Conservation (phyloP, 768 basidiomycete species). For the Cystobasidiopsis lactophilus region DNA sequence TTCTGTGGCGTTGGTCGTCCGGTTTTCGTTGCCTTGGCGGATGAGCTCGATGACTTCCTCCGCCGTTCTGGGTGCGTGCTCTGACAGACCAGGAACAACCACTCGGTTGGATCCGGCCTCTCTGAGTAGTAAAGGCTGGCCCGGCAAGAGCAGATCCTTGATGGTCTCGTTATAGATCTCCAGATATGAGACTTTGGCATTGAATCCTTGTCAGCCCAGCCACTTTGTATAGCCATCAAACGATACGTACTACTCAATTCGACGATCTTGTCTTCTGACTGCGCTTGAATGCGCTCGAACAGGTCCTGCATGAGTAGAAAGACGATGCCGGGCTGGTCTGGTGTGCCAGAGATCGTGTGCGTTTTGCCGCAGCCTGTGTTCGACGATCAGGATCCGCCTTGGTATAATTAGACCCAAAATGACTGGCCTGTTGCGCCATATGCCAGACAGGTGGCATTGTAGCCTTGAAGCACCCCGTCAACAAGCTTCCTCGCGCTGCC, state of each 20-base stretch:
- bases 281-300: slow-evolving; percentile 75
- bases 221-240: neutral
- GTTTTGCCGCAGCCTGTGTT: slow-evolving; percentile 99
- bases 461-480: slow-evolving; percentile 69
- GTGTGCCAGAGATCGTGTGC: slow-evolving; percentile 89
- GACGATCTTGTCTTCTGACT: slow-evolving; percentile 58
- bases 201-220: neutral
- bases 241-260: slow-evolving; percentile 37
- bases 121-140: slow-evolving; percentile 50
- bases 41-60: slow-evolving; percentile 91
- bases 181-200: slow-evolving; percentile 59
- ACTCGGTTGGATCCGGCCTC: slow-evolving; percentile 65
- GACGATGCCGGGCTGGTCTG: slow-evolving; percentile 71
- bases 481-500: slow-evolving; percentile 67
- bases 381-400: slow-evolving; percentile 28
- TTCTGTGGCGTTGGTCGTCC: slow-evolving; percentile 83
- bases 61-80: slow-evolving; percentile 55
- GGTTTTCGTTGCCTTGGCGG: slow-evolving; percentile 58
- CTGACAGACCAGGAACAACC: slow-evolving; percentile 64
- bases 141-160: slow-evolving; percentile 70
- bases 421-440: slow-evolving; percentile 25
- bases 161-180: slow-evolving; percentile 99
- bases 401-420: slow-evolving; percentile 4
- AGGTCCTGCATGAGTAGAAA: slow-evolving; percentile 94
- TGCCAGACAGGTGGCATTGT: slow-evolving; percentile 36